Conservation (phyloP, 129 eudicot genomes). For the Rutidosis leptorrhynchoides region DNA sequence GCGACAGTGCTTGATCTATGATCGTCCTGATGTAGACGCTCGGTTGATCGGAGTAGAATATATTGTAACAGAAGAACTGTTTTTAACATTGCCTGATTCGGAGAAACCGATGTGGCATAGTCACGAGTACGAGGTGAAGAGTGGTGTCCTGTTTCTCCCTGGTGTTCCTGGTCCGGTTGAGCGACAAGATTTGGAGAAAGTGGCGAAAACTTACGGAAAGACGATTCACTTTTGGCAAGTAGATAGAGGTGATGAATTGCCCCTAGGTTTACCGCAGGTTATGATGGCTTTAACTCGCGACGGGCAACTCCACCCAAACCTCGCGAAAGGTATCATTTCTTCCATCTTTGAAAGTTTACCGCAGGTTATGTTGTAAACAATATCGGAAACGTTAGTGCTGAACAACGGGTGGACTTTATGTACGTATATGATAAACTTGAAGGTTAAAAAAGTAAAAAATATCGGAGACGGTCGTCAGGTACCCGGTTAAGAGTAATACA, state of each 20-base stretch:
- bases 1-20: slow-evolving; percentile 87
- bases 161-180: slow-evolving; percentile 77
- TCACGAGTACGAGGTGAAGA: slow-evolving; percentile 89
- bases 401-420: too few relatives aligned
- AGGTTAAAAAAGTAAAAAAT: too few relatives aligned
- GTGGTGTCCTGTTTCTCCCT: slow-evolving; percentile 84
- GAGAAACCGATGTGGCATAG: slow-evolving; percentile 91
- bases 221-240: slow-evolving; percentile 90
- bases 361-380: too few relatives aligned
- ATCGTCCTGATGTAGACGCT: slow-evolving; percentile 62
- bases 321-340: slow-evolving; percentile 49
- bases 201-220: slow-evolving; percentile 77
- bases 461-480: too few relatives aligned
- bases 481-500: too few relatives aligned
- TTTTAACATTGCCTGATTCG: slow-evolving; percentile 65
- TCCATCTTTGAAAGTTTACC: too few relatives aligned
- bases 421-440: too few relatives aligned
- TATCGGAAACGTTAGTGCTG: too few relatives aligned
- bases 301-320: slow-evolving; percentile 58
- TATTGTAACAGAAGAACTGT: slow-evolving; percentile 63
- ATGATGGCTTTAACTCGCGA: slow-evolving; percentile 95
- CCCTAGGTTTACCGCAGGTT: slow-evolving; percentile 75
- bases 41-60: slow-evolving; percentile 81
- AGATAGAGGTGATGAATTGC: slow-evolving; percentile 67
- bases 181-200: slow-evolving; percentile 71